Conservation (phyloP, 202 grass and related monocot genomes). For the Schoenoplectus tabernaemontani region DNA sequence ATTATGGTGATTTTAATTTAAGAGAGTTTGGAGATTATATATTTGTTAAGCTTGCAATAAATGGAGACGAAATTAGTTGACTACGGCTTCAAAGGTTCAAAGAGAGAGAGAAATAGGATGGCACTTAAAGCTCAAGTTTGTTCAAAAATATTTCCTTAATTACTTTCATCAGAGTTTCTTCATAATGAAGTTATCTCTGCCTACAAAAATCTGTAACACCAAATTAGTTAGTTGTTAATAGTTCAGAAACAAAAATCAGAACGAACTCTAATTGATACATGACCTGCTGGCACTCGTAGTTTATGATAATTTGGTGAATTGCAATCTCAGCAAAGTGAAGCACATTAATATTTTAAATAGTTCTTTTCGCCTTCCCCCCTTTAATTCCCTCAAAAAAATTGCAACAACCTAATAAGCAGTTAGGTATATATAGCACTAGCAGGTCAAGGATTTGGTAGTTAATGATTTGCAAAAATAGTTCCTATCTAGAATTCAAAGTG, state of each 20-base stretch:
- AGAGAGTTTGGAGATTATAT: no score
- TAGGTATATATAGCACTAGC: constrained; percentile 1
- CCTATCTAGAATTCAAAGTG: neutral
- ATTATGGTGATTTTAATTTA: no score
- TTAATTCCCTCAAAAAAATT: neutral
- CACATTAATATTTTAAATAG: neutral
- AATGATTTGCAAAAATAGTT: constrained; percentile 15
- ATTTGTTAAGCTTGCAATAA: no score
- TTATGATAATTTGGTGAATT: constrained; percentile 10
- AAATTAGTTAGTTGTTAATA: neutral
- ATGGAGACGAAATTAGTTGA: no score
- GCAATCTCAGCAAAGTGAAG: constrained; percentile 4
- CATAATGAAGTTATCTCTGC: neutral
- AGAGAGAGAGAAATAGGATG: neutral
- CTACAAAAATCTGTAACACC: neutral
- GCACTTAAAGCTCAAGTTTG: neutral
- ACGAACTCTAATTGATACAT: neutral
- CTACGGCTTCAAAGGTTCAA: no score
- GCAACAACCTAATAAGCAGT: constrained; percentile 11
- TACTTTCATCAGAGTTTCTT: neutral
- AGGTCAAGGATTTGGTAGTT: constrained; percentile 13
- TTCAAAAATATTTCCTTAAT: neutral
- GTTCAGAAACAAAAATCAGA: neutral
- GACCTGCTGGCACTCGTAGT: neutral
- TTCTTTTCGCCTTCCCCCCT: neutral